Base-by-base conservation (phyloP, 768 basidiomycete species). In the Leccinum arenicola region DNA sequence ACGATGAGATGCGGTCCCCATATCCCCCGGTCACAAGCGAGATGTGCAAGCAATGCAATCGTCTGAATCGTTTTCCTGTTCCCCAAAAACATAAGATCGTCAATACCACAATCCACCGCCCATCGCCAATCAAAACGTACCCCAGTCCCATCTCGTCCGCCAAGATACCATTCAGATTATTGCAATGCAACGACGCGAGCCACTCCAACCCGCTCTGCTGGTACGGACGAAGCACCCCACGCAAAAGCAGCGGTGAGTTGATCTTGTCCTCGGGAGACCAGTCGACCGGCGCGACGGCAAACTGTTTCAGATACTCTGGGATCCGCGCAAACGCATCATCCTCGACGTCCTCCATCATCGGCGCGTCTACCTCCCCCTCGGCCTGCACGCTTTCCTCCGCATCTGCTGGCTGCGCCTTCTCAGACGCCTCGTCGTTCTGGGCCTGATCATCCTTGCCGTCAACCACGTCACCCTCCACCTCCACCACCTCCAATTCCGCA, bases 131-230 rank as follows among this genome's bases (percentile, higher is more conserved):
- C 0, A 51, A 50, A 25, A 80, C 88, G 45, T 67, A 95, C 93
- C 94, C 94, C 7, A 96, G 74, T 48, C 94, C 95, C 94, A 97
- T 95, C 73, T 96, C 93, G 68, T 96, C 95, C 2, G 93, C 93
- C 45, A 93, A 76, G 52, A 93, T 93, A 1, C 91, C 91, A 64
- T 93, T 93, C 47, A 91, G 65, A 63, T 87, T 85, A 64, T 92
- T 92, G 40, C 78, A 77, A 70, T 95, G 93, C 57, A 96, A 77
- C 68, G 87, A 91, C 6, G 93, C 89, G 47, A 97, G 85, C 96
- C 96, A 98, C 70, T 98, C 94, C 53, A 97, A 75, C 0, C 96
- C 96, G 4, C 91, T 82, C 52, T 95, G 87, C 69, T 99, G 96
- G 68, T 98, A 99, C 9, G 94, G 94, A 17, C 95, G 87, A 50